A percentile compares a stretch with the other conserved stretches of the same genome.
Conservation (phyloP, 1,284 basidiomycete genomes). For the Apiotrichum gracile region DNA sequence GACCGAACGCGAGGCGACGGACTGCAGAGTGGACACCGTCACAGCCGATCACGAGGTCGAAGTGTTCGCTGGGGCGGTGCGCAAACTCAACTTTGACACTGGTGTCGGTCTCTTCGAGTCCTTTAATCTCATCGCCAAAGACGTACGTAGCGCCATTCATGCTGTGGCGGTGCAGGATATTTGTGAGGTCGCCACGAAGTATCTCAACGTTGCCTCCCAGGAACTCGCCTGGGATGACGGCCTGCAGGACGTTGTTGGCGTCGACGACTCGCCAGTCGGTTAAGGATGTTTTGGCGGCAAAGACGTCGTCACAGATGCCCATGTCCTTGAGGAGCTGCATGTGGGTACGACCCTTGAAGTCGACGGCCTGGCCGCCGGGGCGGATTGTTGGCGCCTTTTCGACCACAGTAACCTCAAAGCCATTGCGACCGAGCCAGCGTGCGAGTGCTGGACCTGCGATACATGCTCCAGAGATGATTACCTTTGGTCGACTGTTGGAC, state of each 20-base stretch:
- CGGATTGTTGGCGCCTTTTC: slow-evolving; percentile 24
- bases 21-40: background rate
- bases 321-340: no score
- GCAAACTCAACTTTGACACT: no score
- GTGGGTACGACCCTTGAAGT: no score
- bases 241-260: slow-evolving; percentile 46
- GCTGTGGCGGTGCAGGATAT: slow-evolving; percentile 36
- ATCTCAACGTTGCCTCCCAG: slow-evolving; percentile 26
- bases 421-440: slow-evolving; percentile 27
- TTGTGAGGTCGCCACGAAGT: slow-evolving; percentile 48
- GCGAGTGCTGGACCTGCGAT: slow-evolving; percentile 43
- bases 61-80: slow-evolving; percentile 24
- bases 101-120: no score
- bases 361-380: no score
- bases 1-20: slow-evolving; percentile 1
- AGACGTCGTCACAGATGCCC: no score
- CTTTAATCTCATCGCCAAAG: slow-evolving; percentile 18
- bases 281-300: no score
- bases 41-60: background rate
- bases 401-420: slow-evolving; percentile 36
- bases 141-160: slow-evolving; percentile 36
- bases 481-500: no score
- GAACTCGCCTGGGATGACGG: slow-evolving; percentile 47
- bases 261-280: slow-evolving; percentile 7
- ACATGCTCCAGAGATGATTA: slow-evolving; percentile 43